Evolutionary conservation across 208 protist genomes (phyloP), one percentile per base, ranked within the genome.

Genomic region (Leptomonas seymouri): DNA sequence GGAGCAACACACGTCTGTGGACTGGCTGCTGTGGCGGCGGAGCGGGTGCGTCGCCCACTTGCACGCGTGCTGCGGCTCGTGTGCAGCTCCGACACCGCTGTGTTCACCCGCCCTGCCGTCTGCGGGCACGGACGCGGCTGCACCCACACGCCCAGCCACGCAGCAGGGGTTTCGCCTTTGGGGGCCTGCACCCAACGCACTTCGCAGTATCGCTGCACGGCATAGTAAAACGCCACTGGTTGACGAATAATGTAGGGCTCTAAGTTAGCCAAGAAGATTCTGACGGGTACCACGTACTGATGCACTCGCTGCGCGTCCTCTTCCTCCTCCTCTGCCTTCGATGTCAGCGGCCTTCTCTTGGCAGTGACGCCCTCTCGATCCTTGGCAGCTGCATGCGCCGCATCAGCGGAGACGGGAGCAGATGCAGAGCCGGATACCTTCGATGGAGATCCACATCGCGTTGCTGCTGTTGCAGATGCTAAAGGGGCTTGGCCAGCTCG

Each of bases 141-240:
- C 48, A 85, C 70, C 76, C 75, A 85, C 20, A 85, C 56, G 0
- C 80, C 80, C 6, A 82, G 54, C 76, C 80, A 85, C 64, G 76
- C 75, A 39, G 59, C 59, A 8, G 67, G 62, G 31, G 72, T 16
- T n/a, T 80, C 69, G n/a, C 67, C 67, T 14, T 25, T 20, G 23
- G 16, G 34, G 48, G 45, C 57, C 49, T 67, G 41, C 57, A 85
- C 76, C 76, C 80, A 85, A 18, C 76, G 44, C 70, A 80, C 67
- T 58, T 76, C 72, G 39, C 75, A 81, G 59, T 65, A 74, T 18
- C 66, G 50, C 55, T 75, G 71, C 7, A 85, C 57, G 18, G 74
- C 45, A 30, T 36, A 41, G 49, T 69, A 68, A 53, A 82, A 72
- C 18, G 75, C 74, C 28, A 51, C 51, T 14, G 72, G 66, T 57